These are phyloP conservation scores for Neopestalotiopsis sp. DNA, from an alignment of 2,329 filamentous ascomycete genomes.

Conservation along the genomic window DNA sequence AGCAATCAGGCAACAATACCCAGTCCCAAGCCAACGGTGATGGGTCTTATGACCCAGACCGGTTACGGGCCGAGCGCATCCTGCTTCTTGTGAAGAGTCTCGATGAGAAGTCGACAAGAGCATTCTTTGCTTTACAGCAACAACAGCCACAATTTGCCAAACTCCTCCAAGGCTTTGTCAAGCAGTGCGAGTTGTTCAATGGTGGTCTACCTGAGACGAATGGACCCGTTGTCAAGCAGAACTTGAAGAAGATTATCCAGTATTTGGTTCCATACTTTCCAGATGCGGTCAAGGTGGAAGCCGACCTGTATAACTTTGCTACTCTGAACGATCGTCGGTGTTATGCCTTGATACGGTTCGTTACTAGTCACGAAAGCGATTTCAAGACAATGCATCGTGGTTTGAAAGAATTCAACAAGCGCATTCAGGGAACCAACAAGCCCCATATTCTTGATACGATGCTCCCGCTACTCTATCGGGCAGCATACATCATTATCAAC, in stretches of 20 bases:
- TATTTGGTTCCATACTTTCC: slow-evolving; percentile 78
- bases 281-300: slow-evolving; percentile 72
- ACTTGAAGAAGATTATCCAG: slow-evolving; percentile 74
- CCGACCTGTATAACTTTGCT: slow-evolving; percentile 87
- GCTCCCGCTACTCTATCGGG: slow-evolving; percentile 81
- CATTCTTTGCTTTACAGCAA: slow-evolving; percentile 85
- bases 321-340: slow-evolving; percentile 88
- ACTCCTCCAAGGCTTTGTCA: slow-evolving; percentile 76
- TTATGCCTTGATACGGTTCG: slow-evolving; percentile 88
- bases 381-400: slow-evolving; percentile 91
- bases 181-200: slow-evolving; percentile 88
- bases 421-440: slow-evolving; percentile 71
- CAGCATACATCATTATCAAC: slow-evolving; percentile 87
- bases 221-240: slow-evolving; percentile 70
- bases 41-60: slow-evolving; percentile 67
- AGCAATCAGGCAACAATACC: slow-evolving; percentile 59
- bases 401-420: slow-evolving; percentile 86
- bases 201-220: slow-evolving; percentile 81
- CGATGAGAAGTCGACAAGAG: slow-evolving; percentile 78
- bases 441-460: slow-evolving; percentile 78
- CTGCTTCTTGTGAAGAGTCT: slow-evolving; percentile 81
- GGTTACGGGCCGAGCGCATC: slow-evolving; percentile 82
- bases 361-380: slow-evolving; percentile 84
- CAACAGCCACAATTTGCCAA: slow-evolving; percentile 77
- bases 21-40: slow-evolving; percentile 54